Base-by-base conservation (phyloP, 192 early-diverging fungal species). In the Jimgerdemannia flammicorona region DNA sequence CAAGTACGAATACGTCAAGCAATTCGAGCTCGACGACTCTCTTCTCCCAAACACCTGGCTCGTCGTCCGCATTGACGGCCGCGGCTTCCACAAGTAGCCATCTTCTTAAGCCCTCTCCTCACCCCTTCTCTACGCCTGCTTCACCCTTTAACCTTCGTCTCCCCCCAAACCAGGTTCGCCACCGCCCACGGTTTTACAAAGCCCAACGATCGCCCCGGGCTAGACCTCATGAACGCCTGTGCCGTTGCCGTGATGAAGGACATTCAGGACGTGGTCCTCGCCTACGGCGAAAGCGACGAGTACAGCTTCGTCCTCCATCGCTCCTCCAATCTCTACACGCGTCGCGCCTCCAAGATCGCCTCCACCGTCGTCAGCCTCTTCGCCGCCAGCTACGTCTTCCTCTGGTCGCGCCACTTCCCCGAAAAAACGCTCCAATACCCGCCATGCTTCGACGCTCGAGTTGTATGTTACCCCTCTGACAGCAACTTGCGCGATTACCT, bases 221-320 rank as follows among this genome's bases (percentile, higher is more conserved):
- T 97, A 63, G 78, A 92, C 63, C 80, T 97, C 44, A 96, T 95
- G 92, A 95, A 95, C 77, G 85, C 87, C 19, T 92, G 90, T 64
- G 95, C 93, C n/a, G 80, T 82, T 49, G 76, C 74, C 18, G 94
- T 96, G n/a, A 93, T 97, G 92, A 81, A 90, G 54, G 89, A 92
- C 71, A 86, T 95, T 65, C 81, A 85, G 11, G 95, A 96, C 78
- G 91, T 96, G 67, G 82, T 93, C 42, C 64, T 97, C 0, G 93
- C 91, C 18, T 99, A 97, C 77, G 98, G 97, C 20, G 90, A 99
- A 82, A 94, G 92, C 78, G 97, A 99, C 80, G 97, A 99, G 80
- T 99, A 88, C 84, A 89, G 85, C 72, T 90, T 17, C 6, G 65
- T 43, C 8, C 39, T n/a, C 39, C 40, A 19, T 40, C 72, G 10